Percentiles rank a stretch among this genome's conserved stretches.
These are phyloP conservation scores for Haplosporangium sp. DNA, from an alignment of 371 early-diverging fungal genomes.

Conservation along the genomic window DNA sequence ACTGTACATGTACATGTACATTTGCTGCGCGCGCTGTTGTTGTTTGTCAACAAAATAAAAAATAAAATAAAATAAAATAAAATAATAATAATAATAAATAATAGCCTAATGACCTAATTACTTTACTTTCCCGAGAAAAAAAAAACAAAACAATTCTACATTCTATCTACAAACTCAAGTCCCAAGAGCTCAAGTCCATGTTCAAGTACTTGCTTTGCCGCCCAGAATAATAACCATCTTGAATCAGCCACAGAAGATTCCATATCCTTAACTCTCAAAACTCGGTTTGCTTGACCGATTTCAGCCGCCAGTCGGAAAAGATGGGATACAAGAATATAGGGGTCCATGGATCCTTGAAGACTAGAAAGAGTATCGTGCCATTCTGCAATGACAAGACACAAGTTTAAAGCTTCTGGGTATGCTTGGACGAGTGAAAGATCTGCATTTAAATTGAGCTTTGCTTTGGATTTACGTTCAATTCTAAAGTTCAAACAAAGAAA, in stretches of 20 bases:
- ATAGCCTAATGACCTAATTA: background rate
- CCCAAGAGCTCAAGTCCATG: conserved; percentile 30
- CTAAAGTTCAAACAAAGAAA: conserved; percentile 35
- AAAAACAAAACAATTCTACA: conserved; percentile 13
- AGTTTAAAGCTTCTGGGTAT: conserved; percentile 66
- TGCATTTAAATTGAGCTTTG: conserved; percentile 38
- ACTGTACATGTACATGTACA: too few species aligned
- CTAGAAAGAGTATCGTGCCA: conserved; percentile 82
- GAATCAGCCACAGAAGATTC: conserved; percentile 71
- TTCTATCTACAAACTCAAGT: conserved; percentile 28
- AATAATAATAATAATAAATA: too few species aligned
- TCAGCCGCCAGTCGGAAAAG: conserved; percentile 82
- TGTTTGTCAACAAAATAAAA: too few species aligned
- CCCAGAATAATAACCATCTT: conserved; percentile 47
- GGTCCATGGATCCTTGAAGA: conserved; percentile 75
- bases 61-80: too few species aligned
- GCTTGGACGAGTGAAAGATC: conserved; percentile 68
- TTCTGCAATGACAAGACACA: conserved; percentile 80
- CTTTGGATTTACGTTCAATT: conserved; percentile 71
- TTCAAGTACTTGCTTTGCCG: conserved; percentile 35
- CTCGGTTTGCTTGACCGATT: conserved; percentile 78
- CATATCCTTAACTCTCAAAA: conserved; percentile 78
- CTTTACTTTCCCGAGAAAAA: background rate
- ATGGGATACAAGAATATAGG: conserved; percentile 85
- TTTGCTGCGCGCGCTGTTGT: too few species aligned